phyloP scores from a whole-genome alignment of 257 asterid species.

The Gynochthodes officinalis region DNA sequence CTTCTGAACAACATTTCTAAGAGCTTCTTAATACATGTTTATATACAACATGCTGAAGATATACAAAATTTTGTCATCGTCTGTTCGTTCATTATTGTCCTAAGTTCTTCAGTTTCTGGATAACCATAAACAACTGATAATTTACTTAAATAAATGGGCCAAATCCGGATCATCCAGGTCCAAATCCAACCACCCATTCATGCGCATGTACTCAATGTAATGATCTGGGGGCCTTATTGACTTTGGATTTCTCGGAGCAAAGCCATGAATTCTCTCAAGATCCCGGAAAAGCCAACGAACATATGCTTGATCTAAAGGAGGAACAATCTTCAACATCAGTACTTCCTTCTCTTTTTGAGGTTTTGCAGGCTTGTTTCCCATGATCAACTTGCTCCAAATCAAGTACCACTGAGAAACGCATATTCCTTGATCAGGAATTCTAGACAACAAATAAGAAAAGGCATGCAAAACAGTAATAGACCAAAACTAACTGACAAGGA shows the following conservation, averaged over 20 bases:
- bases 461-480: neutral
- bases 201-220: constrained; percentile 72
- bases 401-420: constrained; percentile 1
- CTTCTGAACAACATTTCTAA: too few relatives aligned
- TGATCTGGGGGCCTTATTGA: constrained; percentile 83
- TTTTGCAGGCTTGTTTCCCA: constrained; percentile 82
- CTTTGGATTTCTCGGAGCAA: constrained; percentile 59
- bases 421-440: neutral
- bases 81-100: neutral
- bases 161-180: constrained; percentile 75
- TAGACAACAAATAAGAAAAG: neutral
- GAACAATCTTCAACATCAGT: constrained; percentile 55
- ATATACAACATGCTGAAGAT: neutral
- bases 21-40: too few relatives aligned
- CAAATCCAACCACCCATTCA: constrained; percentile 89
- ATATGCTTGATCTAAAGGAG: constrained; percentile 67
- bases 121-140: neutral
- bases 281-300: constrained; percentile 72
- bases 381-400: constrained; percentile 24
- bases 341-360: constrained; percentile 54
- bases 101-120: neutral
- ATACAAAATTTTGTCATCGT: neutral
- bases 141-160: constrained; percentile 60
- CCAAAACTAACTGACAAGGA: neutral
- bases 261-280: constrained; percentile 72